These are phyloP conservation scores for Nepenthes mirabilis DNA, from an alignment of 148 eudicot genomes.

Conservation along the genomic window DNA sequence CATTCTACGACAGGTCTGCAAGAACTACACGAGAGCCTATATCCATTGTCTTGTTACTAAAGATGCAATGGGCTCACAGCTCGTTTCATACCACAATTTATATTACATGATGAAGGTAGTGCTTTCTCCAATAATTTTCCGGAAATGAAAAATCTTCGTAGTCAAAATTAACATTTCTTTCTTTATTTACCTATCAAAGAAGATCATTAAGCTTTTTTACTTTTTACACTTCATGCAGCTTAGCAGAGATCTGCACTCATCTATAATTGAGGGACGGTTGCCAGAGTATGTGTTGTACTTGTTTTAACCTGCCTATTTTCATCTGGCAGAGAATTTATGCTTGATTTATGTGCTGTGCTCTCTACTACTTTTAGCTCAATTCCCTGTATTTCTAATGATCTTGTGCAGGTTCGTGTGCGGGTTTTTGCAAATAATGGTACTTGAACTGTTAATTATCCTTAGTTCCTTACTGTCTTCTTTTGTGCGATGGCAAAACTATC, in stretches of 20 bases:
- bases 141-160: neutral
- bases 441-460: neutral
- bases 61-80: conserved; percentile 96
- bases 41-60: conserved; percentile 86
- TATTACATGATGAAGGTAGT: conserved; percentile 81
- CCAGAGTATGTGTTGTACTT: conserved; percentile 46
- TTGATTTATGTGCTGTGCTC: neutral
- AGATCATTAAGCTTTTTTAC: neutral
- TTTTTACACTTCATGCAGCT: conserved; percentile 29
- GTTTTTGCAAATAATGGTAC: conserved; percentile 77
- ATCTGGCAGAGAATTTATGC: neutral
- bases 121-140: neutral
- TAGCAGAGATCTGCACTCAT: conserved; percentile 72
- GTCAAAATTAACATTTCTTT: neutral
- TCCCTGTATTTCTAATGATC: neutral
- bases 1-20: conserved; percentile 48
- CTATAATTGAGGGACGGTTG: conserved; percentile 59
- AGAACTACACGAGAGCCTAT: conserved; percentile 77
- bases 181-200: neutral
- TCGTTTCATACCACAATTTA: conserved; percentile 82
- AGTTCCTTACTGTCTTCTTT: no score
- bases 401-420: conserved; percentile 63
- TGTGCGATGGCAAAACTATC: no score
- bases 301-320: neutral
- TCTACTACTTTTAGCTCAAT: neutral